Base-by-base conservation (phyloP, 495 filamentous ascomycete species). In the Neurospora sp. region DNA sequence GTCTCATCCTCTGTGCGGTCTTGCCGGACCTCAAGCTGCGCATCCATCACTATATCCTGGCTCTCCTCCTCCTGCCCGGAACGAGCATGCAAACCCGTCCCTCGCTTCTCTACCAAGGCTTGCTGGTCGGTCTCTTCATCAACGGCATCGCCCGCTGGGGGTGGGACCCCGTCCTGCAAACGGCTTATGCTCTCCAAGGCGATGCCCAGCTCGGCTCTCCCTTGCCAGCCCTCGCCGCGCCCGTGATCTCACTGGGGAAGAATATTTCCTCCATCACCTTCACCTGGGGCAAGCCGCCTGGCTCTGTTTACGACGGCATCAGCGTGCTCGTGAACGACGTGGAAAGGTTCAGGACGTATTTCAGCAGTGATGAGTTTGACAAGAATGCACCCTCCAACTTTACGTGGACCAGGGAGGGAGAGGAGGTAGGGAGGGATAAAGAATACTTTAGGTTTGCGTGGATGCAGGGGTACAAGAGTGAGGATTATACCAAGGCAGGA, bases 111-210 rank as follows among this genome's bases (percentile, higher is more conserved):
- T 97, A 93, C 74, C 94, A 97, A 77, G 95, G 95, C 3, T 80
- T 98, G 27, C 82, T 98, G 2, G 80, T 98, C 2, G 95, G 95
- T 8, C 83, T 98, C 1, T 98, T 97, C 81, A 89, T 97, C 81
- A 97, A 98, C 77, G 95, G 95, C 27, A 89, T 93, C 70, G 95
- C 94, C 9, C 86, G 96, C 14, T 98, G 95, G 95, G 95, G 94
- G 11, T 98, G 96, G 75, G 95, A 93, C 68, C 87, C 91, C 2
- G 88, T 98, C 78, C 85, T 98, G n/a, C 92, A 98, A 81, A 98
- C 96, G 0, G 87, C 91, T 1, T 87, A 81, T 2, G 88, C 88
- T 22, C 80, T 98, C 46, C 86, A 88, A 42, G 91, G 91, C 11
- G 92, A 92, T 68, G 89, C 89, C 0, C 89, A 89, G 82, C 85